These are phyloP conservation scores for Uromyces viciae-fabae DNA, from an alignment of 1,284 basidiomycete genomes.

Conservation along the genomic window DNA sequence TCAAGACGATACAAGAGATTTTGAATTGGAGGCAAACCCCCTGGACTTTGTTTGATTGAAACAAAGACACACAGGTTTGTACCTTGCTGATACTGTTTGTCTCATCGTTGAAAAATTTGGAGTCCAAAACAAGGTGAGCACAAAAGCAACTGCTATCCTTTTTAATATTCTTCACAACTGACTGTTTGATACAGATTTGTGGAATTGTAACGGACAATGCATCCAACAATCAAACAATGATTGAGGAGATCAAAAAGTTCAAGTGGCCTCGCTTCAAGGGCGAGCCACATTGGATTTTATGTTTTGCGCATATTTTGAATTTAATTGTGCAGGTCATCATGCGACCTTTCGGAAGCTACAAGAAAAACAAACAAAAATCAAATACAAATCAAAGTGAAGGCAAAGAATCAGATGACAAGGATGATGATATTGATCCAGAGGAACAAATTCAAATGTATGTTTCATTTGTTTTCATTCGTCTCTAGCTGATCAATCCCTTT, in stretches of 20 bases:
- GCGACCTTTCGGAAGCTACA: too few species aligned
- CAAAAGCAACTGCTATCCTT: too few species aligned
- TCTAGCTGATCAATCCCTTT: neutral
- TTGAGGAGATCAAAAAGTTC: neutral
- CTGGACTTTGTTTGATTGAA: neutral
- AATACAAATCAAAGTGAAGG: too few species aligned
- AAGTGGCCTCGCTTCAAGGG: neutral
- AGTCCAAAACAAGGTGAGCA: neutral
- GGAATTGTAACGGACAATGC: too few species aligned
- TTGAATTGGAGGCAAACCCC: neutral
- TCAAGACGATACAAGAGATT: neutral
- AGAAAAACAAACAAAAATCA: too few species aligned
- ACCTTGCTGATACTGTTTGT: neutral
- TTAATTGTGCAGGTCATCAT: neutral
- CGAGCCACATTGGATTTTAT: neutral
- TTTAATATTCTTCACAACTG: too few species aligned
- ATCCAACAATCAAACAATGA: neutral
- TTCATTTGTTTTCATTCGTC: too few species aligned
- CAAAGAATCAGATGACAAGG: too few species aligned
- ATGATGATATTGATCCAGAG: too few species aligned
- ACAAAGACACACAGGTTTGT: neutral
- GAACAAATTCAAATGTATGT: too few species aligned
- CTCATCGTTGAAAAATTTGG: slow-evolving; percentile 4
- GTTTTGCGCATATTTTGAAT: neutral
- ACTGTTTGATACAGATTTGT: too few species aligned